Base-by-base conservation (phyloP, 2,329 filamentous ascomycete genomes). In the Fusarium sp. region DNA sequence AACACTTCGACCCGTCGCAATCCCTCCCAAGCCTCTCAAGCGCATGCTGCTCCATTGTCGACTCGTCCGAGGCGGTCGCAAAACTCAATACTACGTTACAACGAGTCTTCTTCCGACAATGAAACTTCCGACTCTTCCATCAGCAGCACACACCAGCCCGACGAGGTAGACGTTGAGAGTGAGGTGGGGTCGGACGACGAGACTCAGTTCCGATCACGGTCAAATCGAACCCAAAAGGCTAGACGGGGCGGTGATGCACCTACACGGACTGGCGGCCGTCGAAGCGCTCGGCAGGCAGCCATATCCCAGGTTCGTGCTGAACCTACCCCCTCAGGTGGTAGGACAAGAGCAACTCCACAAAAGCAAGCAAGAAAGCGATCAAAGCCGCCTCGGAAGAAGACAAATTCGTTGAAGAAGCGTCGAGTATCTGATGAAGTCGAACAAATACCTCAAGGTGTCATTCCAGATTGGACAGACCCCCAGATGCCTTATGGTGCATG, bases 401-500 rank as follows among this genome's bases (percentile, higher is more conserved):
- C 29, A 28, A 61, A 26, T 10, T 43, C 61, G 9, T 51, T 58
- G 13, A 72, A 67, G 48, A 72, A 69, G 32, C 67, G 61, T 19
- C 61, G 66, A 7, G 51, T 54, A 3, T 48, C 64, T 26, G 31
- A 42, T 7, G 36, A 60, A 9, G 36, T 52, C 6, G 58, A 54
- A 25, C 35, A 49, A 35, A 44, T 58, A n/a, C 36, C 58, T 4
- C 39, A 61, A 11, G 64, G 58, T 3, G 22, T 55, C 68, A 82
- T 85, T 43, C 84, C 84, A 12, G 76, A 82, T 35, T 91, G 85
- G 85, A 78, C 81, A 54, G 81, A 79, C 22, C 80, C 75, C 3
- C 72, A 73, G 29, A 73, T 92, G 22, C 87, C 89, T 1, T 91
- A 92, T 67, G 83, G 88, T 41, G 82, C 92, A 13, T 86, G 93